phyloP scores from a whole-genome alignment of 495 filamentous ascomycete species.

The Hypoxylon intermedium region DNA sequence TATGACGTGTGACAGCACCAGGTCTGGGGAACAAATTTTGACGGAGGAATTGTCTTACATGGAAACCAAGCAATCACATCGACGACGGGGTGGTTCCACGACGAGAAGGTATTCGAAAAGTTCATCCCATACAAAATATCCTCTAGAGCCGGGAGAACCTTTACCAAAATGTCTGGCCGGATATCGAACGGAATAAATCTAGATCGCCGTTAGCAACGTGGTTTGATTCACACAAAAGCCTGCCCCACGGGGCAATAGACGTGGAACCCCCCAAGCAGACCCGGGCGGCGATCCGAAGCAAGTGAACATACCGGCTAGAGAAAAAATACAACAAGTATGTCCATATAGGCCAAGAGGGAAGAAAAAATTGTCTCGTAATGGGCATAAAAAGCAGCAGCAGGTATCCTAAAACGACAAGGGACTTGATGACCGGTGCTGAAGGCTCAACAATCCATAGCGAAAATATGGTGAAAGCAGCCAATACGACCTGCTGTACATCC shows the following conservation, averaged over 20 bases:
- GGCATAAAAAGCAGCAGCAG: constrained; percentile 78
- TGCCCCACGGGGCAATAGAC: no score
- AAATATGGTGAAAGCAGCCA: constrained; percentile 77
- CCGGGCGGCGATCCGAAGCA: not conserved
- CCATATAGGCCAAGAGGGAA: constrained; percentile 84
- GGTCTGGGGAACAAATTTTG: not conserved
- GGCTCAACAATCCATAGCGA: constrained; percentile 77
- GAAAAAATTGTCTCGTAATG: constrained; percentile 88
- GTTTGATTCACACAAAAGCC: no score
- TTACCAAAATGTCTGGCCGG: constrained; percentile 91
- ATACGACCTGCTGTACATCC: constrained; percentile 83
- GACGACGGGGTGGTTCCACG: constrained; percentile 79
- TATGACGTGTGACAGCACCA: not conserved
- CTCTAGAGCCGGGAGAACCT: constrained; percentile 91
- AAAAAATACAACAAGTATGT: constrained; percentile 90
- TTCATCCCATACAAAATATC: constrained; percentile 97
- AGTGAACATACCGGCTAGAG: constrained; percentile 76
- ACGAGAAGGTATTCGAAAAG: constrained; percentile 91
- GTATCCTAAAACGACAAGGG: constrained; percentile 67
- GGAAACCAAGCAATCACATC: constrained; percentile 92
- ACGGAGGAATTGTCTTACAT: constrained; percentile 46
- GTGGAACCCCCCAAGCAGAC: no score
- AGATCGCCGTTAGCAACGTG: constrained; percentile 1
- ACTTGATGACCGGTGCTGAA: constrained; percentile 76
- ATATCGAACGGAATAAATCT: constrained; percentile 87